These are phyloP conservation scores for Pisolithus thermaeus DNA, from an alignment of 1,284 basidiomycete genomes.

Conservation along the genomic window DNA sequence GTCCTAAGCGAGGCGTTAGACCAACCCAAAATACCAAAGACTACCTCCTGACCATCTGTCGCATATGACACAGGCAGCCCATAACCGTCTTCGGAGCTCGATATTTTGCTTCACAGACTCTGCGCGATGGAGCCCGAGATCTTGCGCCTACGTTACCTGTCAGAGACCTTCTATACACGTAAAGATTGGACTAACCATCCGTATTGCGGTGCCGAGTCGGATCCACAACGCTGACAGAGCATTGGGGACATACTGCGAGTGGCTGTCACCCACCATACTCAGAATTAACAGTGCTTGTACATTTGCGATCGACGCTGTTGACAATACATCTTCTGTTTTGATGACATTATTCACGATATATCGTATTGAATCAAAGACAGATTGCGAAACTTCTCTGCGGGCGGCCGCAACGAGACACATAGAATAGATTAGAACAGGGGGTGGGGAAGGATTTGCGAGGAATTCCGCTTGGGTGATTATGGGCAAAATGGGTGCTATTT, in stretches of 20 bases:
- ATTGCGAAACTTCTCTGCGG: constrained; percentile 75
- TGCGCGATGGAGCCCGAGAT: constrained; percentile 85
- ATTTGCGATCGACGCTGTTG: constrained; percentile 80
- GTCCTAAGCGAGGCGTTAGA: constrained; percentile 42
- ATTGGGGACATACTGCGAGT: constrained; percentile 73
- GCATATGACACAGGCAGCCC: constrained; percentile 87
- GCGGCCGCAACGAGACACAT: constrained; percentile 91
- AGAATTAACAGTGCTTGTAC: constrained; percentile 86
- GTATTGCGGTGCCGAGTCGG: constrained; percentile 70
- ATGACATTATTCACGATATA: constrained; percentile 83
- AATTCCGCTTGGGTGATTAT: constrained; percentile 87
- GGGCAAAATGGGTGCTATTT: constrained; percentile 82
- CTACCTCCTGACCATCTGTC: constrained; percentile 71
- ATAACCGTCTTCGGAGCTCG: constrained; percentile 79
- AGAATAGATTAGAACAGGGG: constrained; percentile 82
- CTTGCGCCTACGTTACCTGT: constrained; percentile 64
- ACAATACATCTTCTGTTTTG: constrained; percentile 85
- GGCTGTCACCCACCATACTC: constrained; percentile 74
- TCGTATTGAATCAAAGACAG: constrained; percentile 80
- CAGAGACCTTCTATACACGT: constrained; percentile 4
- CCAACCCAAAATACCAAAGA: constrained; percentile 2
- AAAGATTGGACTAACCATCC: constrained; percentile 61
- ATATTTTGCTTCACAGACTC: constrained; percentile 74
- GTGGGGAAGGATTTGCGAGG: constrained; percentile 63
- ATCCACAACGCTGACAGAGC: constrained; percentile 76